Conservation (phyloP, 2,329 filamentous ascomycete species). For the Diatrype stigma region DNA sequence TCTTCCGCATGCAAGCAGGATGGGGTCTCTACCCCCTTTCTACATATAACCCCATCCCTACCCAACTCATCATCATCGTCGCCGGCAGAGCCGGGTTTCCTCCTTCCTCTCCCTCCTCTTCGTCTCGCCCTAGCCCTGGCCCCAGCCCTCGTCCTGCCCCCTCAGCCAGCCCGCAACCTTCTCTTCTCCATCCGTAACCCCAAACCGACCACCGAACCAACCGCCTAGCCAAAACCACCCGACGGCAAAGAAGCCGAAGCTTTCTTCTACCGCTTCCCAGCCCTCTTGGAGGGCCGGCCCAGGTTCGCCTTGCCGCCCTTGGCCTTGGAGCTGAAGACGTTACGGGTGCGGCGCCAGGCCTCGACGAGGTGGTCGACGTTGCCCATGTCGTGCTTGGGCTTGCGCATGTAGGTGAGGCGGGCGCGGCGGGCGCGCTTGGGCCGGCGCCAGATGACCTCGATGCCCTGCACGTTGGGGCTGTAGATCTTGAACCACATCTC, state of each 20-base stretch:
- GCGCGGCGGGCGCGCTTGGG: slow-evolving; percentile 83
- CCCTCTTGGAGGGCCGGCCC: slow-evolving; percentile 1
- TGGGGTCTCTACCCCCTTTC: no score
- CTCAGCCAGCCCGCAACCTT: no score
- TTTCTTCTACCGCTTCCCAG: slow-evolving; percentile 6
- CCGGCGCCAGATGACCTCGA: slow-evolving; percentile 87
- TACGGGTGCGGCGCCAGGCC: slow-evolving; percentile 46
- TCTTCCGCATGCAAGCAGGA: no score
- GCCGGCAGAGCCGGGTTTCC: no score
- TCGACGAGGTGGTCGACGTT: slow-evolving; percentile 77
- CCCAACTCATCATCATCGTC: no score
- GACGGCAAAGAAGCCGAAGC: not conserved
- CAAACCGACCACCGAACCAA: no score
- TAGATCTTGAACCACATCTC: slow-evolving; percentile 99
- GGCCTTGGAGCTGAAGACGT: slow-evolving; percentile 32
- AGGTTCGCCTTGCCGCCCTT: slow-evolving; percentile 8
- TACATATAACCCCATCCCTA: no score
- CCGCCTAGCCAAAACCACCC: no score
- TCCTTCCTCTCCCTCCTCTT: no score
- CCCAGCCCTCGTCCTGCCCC: no score
- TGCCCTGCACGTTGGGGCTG: slow-evolving; percentile 80
- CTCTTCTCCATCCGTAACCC: no score
- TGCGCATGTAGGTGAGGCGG: slow-evolving; percentile 84
- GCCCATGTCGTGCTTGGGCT: slow-evolving; percentile 82
- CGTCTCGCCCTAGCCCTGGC: no score